Percentiles rank a stretch among this genome's conserved stretches.
Conservation (phyloP, 2,329 filamentous ascomycete genomes). For the Trichoderma oligosporum region DNA sequence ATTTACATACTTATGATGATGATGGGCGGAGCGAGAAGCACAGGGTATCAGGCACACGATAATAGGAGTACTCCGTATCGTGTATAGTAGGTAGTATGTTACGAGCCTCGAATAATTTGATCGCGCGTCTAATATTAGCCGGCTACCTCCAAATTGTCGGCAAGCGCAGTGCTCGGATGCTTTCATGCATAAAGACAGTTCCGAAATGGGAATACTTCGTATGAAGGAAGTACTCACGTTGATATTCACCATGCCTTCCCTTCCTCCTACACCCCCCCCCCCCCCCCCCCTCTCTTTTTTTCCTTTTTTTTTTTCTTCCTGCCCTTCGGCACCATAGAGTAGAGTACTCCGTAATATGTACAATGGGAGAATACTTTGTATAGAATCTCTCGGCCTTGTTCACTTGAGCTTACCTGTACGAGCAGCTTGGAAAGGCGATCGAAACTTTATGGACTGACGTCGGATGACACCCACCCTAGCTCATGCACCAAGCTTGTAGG, state of each 20-base stretch:
- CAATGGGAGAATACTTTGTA: too few species aligned
- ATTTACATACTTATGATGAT: neutral
- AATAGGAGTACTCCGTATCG: too few species aligned
- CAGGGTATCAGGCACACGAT: neutral
- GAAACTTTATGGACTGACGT: constrained; percentile 5
- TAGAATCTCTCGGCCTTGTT: neutral
- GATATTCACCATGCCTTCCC: neutral
- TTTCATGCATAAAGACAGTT: neutral
- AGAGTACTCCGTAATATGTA: too few species aligned
- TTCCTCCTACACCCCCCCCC: neutral
- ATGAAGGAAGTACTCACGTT: too few species aligned
- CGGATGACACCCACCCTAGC: constrained; percentile 18
- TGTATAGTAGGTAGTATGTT: neutral
- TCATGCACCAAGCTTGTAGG: neutral
- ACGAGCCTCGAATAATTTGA: neutral
- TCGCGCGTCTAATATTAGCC: neutral
- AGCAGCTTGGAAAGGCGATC: neutral
- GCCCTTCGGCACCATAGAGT: too few species aligned
- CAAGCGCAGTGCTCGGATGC: neutral
- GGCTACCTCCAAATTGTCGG: neutral
- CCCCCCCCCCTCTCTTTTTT: neutral
- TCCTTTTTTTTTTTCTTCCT: constrained; percentile 1
- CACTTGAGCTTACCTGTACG: neutral
- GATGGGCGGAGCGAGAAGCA: neutral
- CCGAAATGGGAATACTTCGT: neutral